phyloP scores from a whole-genome alignment of 2,329 filamentous ascomycete genomes.

The Aspergillus amoenus region DNA sequence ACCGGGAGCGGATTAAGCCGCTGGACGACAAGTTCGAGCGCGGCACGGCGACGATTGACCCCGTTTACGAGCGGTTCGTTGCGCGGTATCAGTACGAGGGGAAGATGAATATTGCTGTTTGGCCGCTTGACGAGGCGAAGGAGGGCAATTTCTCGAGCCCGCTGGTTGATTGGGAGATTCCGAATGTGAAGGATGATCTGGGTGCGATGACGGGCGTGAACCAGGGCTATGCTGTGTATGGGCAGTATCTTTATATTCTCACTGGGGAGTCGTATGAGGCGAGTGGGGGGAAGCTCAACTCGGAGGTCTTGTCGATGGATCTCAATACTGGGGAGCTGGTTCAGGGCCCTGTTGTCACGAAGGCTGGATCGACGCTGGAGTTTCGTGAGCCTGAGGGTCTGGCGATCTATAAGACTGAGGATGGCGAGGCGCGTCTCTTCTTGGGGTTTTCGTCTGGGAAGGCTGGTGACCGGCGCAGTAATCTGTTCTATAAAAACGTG shows the following conservation, averaged over 20 bases:
- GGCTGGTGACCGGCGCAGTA: no score
- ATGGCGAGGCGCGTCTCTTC: constrained; percentile 10
- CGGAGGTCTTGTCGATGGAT: no score
- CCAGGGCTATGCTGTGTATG: constrained; percentile 14
- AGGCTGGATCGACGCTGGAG: constrained; percentile 18
- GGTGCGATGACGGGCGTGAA: constrained; percentile 11
- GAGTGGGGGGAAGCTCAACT: constrained; percentile 1
- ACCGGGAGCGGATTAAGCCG: constrained; percentile 6
- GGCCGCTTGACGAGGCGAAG: neutral
- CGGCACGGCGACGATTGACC: constrained; percentile 17
- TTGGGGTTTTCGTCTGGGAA: no score
- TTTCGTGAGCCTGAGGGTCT: constrained; percentile 24
- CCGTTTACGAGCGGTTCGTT: constrained; percentile 9
- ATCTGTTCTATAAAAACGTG: no score
- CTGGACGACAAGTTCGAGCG: constrained; percentile 17
- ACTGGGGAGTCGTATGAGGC: constrained; percentile 18
- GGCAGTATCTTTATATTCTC: constrained; percentile 19
- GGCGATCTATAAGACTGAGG: constrained; percentile 21
- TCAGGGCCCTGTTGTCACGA: constrained; percentile 20
- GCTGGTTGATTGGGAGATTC: constrained; percentile 17
- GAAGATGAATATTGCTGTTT: no score
- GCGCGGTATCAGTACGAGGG: no score
- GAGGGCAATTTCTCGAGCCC: constrained; percentile 18
- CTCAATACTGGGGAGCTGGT: no score
- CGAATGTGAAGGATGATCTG: neutral